Percentiles rank a stretch among this genome's conserved stretches.
phyloP scores from a whole-genome alignment of 192 early-diverging fungal genomes.

The Chytriomyces sp. region DNA sequence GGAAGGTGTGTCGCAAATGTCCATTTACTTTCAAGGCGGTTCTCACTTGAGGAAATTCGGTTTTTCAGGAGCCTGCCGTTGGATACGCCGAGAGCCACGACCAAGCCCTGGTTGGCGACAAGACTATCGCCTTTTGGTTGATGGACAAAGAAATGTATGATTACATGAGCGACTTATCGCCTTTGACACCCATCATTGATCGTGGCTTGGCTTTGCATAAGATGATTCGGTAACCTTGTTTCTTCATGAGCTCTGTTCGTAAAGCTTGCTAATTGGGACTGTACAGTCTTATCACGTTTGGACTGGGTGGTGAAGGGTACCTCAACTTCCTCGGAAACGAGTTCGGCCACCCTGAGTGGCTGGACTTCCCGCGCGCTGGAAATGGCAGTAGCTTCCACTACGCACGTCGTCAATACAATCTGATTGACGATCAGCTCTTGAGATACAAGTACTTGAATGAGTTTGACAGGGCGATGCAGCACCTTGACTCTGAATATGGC shows the following conservation, averaged over 20 bases:
- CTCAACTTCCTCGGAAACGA: conserved; percentile 98
- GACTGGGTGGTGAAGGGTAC: conserved; percentile 94
- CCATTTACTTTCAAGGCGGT: neutral
- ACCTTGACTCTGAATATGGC: conserved; percentile 67
- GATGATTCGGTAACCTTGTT: conserved; percentile 72
- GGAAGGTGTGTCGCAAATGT: conserved; percentile 55
- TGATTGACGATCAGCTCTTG: conserved; percentile 82
- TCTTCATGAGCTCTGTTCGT: neutral
- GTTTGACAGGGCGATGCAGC: conserved; percentile 86
- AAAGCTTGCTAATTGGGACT: neutral
- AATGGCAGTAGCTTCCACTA: conserved; percentile 86
- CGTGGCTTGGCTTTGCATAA: conserved; percentile 95
- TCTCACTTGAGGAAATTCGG: neutral
- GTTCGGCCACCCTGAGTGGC: conserved; percentile 99
- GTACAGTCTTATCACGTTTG: conserved; percentile 76
- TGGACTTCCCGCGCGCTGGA: conserved; percentile 95
- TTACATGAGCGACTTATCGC: conserved; percentile 82
- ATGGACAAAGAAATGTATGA: conserved; percentile 99
- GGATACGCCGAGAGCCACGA: conserved; percentile 96
- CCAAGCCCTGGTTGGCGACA: conserved; percentile 97
- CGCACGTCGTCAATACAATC: conserved; percentile 93
- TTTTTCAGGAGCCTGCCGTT: conserved; percentile 85
- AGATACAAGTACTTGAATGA: conserved; percentile 92
- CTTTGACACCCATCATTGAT: conserved; percentile 88
- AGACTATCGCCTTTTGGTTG: conserved; percentile 97